phyloP scores from a whole-genome alignment of 139 green algal genomes.

The Asterochloris erici region DNA sequence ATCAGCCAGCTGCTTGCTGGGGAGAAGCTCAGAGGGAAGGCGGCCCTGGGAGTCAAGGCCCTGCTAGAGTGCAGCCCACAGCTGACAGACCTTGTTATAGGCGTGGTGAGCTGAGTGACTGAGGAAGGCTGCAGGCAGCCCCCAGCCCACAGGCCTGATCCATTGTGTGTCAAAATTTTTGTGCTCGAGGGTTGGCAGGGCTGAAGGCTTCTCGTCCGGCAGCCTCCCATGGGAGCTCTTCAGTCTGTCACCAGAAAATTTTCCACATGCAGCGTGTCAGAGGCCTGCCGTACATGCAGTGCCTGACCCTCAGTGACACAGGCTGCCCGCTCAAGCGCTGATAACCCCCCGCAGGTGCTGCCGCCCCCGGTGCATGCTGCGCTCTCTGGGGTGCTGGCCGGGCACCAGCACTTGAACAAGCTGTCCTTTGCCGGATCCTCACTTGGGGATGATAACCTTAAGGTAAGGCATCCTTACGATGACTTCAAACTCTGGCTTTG shows the following conservation, averaged over 20 bases:
- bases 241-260: not conserved
- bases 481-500: not conserved
- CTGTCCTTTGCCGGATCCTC: not conserved
- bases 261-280: not conserved
- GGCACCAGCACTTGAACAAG: not conserved
- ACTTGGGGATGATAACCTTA: constrained; percentile 4
- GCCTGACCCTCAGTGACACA: not conserved
- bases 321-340: not conserved
- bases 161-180: not conserved
- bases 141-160: not conserved
- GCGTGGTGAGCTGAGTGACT: not conserved
- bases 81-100: constrained; percentile 2
- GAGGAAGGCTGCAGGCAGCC: not conserved
- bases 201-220: not conserved
- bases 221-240: not conserved
- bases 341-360: not conserved
- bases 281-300: not conserved
- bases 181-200: not conserved
- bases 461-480: not conserved
- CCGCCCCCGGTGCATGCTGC: not conserved
- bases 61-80: not conserved
- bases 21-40: constrained; percentile 8
- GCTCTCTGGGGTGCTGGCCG: not conserved
- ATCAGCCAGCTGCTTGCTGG: not conserved
- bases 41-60: not conserved